These are phyloP conservation scores for Talaromyces sp. DNA, from an alignment of 2,329 filamentous ascomycete genomes.

Conservation along the genomic window DNA sequence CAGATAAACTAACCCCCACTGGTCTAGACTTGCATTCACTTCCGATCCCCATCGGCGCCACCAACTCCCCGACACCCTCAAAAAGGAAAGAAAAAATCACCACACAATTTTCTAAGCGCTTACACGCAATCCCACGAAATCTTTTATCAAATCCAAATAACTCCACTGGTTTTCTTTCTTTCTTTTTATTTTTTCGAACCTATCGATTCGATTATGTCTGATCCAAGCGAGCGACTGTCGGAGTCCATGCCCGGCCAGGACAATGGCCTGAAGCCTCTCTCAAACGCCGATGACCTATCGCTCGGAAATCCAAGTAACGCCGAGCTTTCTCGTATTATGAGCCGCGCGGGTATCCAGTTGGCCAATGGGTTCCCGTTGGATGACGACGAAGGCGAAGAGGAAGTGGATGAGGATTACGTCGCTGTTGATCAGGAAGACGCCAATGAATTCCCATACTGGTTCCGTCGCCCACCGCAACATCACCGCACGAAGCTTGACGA, in stretches of 20 bases:
- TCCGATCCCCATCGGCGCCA: slow-evolving; percentile 24
- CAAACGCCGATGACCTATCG: slow-evolving; percentile 33
- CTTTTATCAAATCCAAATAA: background rate
- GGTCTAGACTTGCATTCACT: slow-evolving; percentile 24
- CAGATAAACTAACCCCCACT: slow-evolving; percentile 23
- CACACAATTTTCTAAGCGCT: slow-evolving; percentile 1
- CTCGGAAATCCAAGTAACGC: slow-evolving; percentile 28
- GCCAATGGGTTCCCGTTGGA: slow-evolving; percentile 34
- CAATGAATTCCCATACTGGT: slow-evolving; percentile 45
- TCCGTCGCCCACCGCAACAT: slow-evolving; percentile 43
- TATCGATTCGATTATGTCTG: slow-evolving; percentile 29
- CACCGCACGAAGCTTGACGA: slow-evolving; percentile 52
- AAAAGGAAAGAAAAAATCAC: slow-evolving; percentile 2
- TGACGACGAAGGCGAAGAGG: slow-evolving; percentile 34
- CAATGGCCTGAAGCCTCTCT: slow-evolving; percentile 32
- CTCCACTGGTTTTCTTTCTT: background rate
- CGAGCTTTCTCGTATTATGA: slow-evolving; percentile 33
- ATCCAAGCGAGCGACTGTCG: slow-evolving; percentile 30
- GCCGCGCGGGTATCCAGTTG: slow-evolving; percentile 30
- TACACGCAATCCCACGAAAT: slow-evolving; percentile 10
- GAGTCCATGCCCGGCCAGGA: slow-evolving; percentile 32
- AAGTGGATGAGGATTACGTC: slow-evolving; percentile 46
- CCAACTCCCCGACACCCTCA: slow-evolving; percentile 18
- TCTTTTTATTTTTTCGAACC: slow-evolving; percentile 2
- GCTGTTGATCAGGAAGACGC: slow-evolving; percentile 46